Conservation (phyloP, 495 filamentous ascomycete genomes). For the Staphylotrichum tortipilum region DNA sequence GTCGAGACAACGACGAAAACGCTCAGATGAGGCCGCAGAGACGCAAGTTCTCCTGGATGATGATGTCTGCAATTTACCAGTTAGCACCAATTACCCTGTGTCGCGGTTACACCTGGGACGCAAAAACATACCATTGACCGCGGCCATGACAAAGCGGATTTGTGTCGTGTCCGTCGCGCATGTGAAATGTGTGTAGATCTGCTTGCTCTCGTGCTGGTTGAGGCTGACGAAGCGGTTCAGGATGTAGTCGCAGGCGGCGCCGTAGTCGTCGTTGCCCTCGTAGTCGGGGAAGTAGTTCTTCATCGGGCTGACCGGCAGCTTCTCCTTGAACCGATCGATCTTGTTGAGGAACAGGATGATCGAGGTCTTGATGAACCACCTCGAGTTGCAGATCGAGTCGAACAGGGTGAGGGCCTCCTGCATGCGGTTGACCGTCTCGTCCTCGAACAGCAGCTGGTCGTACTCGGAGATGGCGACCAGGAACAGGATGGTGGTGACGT, state of each 20-base stretch:
- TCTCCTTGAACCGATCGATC: conserved; percentile 99
- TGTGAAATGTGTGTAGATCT: conserved; percentile 99
- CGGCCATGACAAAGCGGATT: conserved; percentile 99
- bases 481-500: conserved; percentile 97
- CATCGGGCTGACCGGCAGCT: conserved; percentile 97
- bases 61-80: conserved; percentile 70
- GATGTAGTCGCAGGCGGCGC: conserved; percentile 91
- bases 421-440: conserved; percentile 95
- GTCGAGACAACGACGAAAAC: background rate
- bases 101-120: background rate
- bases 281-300: conserved; percentile 99
- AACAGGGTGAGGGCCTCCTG: conserved; percentile 96
- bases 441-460: conserved; percentile 95
- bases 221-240: conserved; percentile 93
- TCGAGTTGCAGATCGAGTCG: conserved; percentile 98
- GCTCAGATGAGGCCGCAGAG: conserved; percentile 92
- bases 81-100: conserved; percentile 22
- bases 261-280: conserved; percentile 88
- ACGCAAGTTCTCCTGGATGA: conserved; percentile 99
- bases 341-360: conserved; percentile 99
- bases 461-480: conserved; percentile 98
- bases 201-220: conserved; percentile 98
- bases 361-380: conserved; percentile 99
- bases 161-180: conserved; percentile 97
- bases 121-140: conserved; percentile 78